Percentiles rank a stretch among this genome's conserved stretches.
These are phyloP conservation scores for Vickermania ingenoplastis DNA, from an alignment of 208 protist genomes.

Conservation along the genomic window DNA sequence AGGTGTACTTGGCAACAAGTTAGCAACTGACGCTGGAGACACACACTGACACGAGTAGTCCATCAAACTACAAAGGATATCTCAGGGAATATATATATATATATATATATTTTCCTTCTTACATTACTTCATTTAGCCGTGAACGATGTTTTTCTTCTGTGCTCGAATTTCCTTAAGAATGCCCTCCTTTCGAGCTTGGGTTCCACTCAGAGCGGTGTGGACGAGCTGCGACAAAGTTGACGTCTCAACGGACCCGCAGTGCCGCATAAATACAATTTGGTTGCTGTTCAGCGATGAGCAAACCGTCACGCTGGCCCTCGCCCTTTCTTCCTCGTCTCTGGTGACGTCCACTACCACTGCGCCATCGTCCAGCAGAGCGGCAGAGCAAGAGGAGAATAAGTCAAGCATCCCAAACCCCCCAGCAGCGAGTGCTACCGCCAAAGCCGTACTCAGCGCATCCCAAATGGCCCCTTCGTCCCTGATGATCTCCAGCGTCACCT, in stretches of 20 bases:
- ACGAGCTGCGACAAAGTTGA: constrained; percentile 44
- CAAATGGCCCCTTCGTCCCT: constrained; percentile 46
- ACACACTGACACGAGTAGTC: too few relatives aligned
- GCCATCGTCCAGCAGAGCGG: constrained; percentile 43
- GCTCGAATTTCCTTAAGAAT: constrained; percentile 40
- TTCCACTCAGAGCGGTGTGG: constrained; percentile 29
- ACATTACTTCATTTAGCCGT: neutral
- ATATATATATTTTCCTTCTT: constrained; percentile 2
- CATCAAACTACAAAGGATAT: too few relatives aligned
- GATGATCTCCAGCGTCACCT: constrained; percentile 65
- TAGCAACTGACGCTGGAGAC: too few relatives aligned
- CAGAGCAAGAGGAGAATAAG: constrained; percentile 51
- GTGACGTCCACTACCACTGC: constrained; percentile 45
- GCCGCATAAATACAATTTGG: constrained; percentile 38
- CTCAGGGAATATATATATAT: too few relatives aligned
- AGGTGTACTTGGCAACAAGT: too few relatives aligned
- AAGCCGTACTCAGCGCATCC: constrained; percentile 55
- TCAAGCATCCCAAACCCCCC: constrained; percentile 67
- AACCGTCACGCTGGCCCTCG: constrained; percentile 30
- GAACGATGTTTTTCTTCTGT: neutral
- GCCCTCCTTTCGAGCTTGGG: constrained; percentile 23
- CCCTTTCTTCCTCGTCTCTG: constrained; percentile 26
- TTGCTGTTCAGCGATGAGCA: constrained; percentile 37
- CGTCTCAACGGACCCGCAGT: constrained; percentile 52
- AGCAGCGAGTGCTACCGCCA: constrained; percentile 50